Conservation (phyloP, 2,329 filamentous ascomycete species). For the Fusarium tupiense region DNA sequence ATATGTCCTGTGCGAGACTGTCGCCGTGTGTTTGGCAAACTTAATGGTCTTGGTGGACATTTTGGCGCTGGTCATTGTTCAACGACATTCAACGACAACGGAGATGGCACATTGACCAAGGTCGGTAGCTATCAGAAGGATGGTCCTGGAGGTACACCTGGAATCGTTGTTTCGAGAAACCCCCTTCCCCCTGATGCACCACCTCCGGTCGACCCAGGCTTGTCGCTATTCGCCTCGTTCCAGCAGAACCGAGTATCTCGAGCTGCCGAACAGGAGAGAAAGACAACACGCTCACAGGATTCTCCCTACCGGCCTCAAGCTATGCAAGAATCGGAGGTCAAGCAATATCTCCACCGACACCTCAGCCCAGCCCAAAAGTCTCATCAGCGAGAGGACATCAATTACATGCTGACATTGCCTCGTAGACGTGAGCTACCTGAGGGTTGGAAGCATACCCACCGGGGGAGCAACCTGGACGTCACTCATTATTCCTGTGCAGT, state of each 20-base stretch:
- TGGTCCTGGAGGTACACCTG: slow-evolving; percentile 35
- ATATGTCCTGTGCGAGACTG: slow-evolving; percentile 53
- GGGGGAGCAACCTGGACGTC: slow-evolving; percentile 24
- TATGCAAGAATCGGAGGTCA: slow-evolving; percentile 5
- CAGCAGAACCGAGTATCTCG: slow-evolving; percentile 14
- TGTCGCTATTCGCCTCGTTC: slow-evolving; percentile 1
- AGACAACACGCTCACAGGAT: not conserved
- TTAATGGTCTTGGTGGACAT: slow-evolving; percentile 41
- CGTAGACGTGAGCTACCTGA: slow-evolving; percentile 41
- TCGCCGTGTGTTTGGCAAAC: slow-evolving; percentile 40
- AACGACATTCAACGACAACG: slow-evolving; percentile 52
- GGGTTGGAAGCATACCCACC: slow-evolving; percentile 41
- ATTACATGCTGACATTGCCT: slow-evolving; percentile 34
- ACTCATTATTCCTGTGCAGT: slow-evolving; percentile 44
- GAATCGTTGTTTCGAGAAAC: slow-evolving; percentile 43
- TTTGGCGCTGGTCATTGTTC: slow-evolving; percentile 40
- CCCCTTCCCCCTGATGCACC: slow-evolving; percentile 35
- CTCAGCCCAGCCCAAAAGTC: slow-evolving; percentile 33
- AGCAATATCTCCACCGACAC: slow-evolving; percentile 37
- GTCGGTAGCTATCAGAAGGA: slow-evolving; percentile 41
- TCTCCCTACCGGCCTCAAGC: not conserved
- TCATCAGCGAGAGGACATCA: slow-evolving; percentile 39
- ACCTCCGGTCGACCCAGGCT: slow-evolving; percentile 28
- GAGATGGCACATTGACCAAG: slow-evolving; percentile 52
- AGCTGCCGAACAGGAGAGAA: not conserved